phyloP scores from a whole-genome alignment of 2,329 filamentous ascomycete genomes.

The Teratosphaeria nubilosa region DNA sequence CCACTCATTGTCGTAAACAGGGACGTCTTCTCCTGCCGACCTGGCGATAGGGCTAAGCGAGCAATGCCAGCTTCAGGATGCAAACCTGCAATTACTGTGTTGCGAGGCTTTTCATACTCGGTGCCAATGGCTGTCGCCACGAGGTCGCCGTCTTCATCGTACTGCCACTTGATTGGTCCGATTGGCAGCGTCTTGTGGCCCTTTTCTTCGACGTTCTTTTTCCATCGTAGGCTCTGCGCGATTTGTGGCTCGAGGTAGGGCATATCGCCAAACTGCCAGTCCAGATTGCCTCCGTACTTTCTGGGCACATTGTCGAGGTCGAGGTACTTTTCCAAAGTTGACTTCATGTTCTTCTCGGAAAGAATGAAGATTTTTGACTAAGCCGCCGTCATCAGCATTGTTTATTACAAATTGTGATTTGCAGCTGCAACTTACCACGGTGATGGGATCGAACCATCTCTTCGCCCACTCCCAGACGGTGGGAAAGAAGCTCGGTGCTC shows the following conservation, averaged over 20 bases:
- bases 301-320: conserved; percentile 75
- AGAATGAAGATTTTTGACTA: conserved; percentile 89
- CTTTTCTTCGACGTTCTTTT: conserved; percentile 17
- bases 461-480: conserved; percentile 94
- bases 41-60: conserved; percentile 17
- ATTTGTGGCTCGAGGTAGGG: conserved; percentile 56
- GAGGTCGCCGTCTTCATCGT: conserved; percentile 32
- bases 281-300: conserved; percentile 77
- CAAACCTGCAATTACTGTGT: conserved; percentile 31
- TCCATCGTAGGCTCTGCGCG: conserved; percentile 33
- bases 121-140: conserved; percentile 36
- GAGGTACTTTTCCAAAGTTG: conserved; percentile 72
- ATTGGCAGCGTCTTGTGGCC: conserved; percentile 33
- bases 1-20: neutral
- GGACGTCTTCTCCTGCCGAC: conserved; percentile 7
- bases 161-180: conserved; percentile 38
- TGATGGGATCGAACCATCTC: conserved; percentile 83
- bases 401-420: neutral
- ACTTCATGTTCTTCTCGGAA: conserved; percentile 57
- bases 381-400: neutral
- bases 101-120: conserved; percentile 31
- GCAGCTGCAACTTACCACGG: conserved; percentile 41
- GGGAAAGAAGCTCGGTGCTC: conserved; percentile 80
- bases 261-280: conserved; percentile 69
- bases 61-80: conserved; percentile 17